A percentile compares a stretch with the other conserved stretches of the same genome.
These are phyloP conservation scores for Priceomyces melissophilus DNA, from an alignment of 805 yeast species.

Conservation along the genomic window DNA sequence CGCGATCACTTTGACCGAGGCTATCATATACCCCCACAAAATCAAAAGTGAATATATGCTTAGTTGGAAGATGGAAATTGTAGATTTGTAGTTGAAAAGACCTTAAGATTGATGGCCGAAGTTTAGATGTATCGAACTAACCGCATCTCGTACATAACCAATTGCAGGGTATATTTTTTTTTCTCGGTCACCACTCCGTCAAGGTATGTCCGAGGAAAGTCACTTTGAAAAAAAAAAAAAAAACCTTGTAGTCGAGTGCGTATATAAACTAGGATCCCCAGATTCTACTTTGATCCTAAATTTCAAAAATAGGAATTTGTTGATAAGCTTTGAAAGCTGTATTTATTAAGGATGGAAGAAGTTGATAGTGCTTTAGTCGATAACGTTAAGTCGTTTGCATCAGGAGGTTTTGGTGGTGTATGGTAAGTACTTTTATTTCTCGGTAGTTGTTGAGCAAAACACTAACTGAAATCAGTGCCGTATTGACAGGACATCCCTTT, in stretches of 20 bases:
- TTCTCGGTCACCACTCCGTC: not conserved
- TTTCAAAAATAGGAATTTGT: no score
- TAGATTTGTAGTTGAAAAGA: no score
- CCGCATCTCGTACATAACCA: no score
- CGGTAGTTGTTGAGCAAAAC: not conserved
- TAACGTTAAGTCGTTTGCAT: constrained; percentile 79
- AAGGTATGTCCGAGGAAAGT: constrained; percentile 1
- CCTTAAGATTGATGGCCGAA: no score
- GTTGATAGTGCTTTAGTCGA: constrained; percentile 54
- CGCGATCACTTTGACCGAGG: constrained; percentile 10
- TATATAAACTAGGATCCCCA: constrained; percentile 5
- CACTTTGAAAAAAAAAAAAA: not conserved
- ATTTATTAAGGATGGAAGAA: constrained; percentile 33
- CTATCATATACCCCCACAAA: not conserved
- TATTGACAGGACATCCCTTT: constrained; percentile 93
- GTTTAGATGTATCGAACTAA: no score
- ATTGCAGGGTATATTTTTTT: no score
- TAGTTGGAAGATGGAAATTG: no score
- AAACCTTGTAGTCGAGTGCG: constrained; percentile 1
- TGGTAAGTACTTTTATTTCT: constrained; percentile 27
- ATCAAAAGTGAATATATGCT: no score
- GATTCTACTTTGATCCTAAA: constrained; percentile 4
- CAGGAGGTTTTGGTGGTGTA: constrained; percentile 96
- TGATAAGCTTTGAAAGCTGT: no score
- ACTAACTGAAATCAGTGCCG: constrained; percentile 54